Evolutionary conservation across 2,329 filamentous ascomycete species (phyloP).

Genomic region (Cryphonectria naterciae): DNA sequence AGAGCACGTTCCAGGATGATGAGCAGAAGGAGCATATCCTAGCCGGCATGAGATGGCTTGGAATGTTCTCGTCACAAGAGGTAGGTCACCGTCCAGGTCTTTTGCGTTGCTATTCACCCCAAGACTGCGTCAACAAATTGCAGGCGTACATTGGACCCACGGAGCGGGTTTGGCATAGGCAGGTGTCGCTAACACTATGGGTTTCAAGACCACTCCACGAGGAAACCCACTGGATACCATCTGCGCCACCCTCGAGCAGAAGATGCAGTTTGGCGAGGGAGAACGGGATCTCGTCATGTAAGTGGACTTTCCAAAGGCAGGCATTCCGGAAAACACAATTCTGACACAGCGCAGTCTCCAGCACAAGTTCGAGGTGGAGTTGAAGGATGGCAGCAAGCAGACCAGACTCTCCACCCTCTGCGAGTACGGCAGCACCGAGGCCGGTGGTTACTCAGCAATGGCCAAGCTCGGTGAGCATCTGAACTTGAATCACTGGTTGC

Average conservation of each 20-base stretch:
- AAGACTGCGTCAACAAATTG: neutral
- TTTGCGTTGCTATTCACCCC: neutral
- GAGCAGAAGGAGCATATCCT: slow-evolving; percentile 77
- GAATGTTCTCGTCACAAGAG: slow-evolving; percentile 76
- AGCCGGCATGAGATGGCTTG: slow-evolving; percentile 71
- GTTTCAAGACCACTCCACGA: slow-evolving; percentile 72
- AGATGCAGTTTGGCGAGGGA: slow-evolving; percentile 83
- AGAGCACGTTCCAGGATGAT: slow-evolving; percentile 72
- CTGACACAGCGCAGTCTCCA: slow-evolving; percentile 71
- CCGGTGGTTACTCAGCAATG: slow-evolving; percentile 12
- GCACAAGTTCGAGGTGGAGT: slow-evolving; percentile 19
- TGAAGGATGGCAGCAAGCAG: slow-evolving; percentile 12
- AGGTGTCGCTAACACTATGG: slow-evolving; percentile 76
- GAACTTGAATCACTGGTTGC: neutral
- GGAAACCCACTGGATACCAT: slow-evolving; percentile 86
- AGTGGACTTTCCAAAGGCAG: slow-evolving; percentile 54
- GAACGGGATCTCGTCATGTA: slow-evolving; percentile 87
- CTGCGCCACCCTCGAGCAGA: slow-evolving; percentile 81
- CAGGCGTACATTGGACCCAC: neutral
- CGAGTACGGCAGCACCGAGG: slow-evolving; percentile 18
- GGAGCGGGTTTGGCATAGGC: neutral
- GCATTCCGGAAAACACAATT: slow-evolving; percentile 77
- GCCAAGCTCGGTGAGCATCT: slow-evolving; percentile 8
- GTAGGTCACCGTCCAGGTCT: slow-evolving; percentile 78
- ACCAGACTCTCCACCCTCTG: slow-evolving; percentile 15